Evolutionary conservation across 352 stramenopile genomes (phyloP).

Genomic region (Phytophthora constricta): DNA sequence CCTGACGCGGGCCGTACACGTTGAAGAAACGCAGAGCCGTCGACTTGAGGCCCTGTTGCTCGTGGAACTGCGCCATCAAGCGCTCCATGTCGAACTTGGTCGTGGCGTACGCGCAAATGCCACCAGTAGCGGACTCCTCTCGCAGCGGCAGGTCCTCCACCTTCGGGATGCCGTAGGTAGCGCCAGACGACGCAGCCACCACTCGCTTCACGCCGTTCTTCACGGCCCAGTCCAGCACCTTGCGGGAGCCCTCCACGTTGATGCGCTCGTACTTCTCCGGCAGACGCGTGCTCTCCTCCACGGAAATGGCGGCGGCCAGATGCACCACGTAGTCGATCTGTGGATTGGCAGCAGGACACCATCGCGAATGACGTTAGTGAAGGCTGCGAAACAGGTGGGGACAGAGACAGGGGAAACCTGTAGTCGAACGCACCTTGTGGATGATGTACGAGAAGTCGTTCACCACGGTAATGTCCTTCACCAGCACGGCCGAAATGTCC

Average conservation of each 20-base stretch:
- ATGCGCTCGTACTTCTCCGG: slow-evolving; percentile 86
- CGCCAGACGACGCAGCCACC: slow-evolving; percentile 75
- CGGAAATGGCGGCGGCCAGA: slow-evolving; percentile 79
- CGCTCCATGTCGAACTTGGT: slow-evolving; percentile 87
- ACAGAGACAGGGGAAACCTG: slow-evolving; percentile 24
- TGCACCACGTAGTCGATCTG: slow-evolving; percentile 85
- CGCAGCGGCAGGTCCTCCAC: slow-evolving; percentile 68
- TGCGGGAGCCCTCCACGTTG: slow-evolving; percentile 78
- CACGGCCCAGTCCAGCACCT: slow-evolving; percentile 78
- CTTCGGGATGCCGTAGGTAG: slow-evolving; percentile 71
- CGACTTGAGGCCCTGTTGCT: slow-evolving; percentile 67
- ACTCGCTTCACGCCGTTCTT: slow-evolving; percentile 80
- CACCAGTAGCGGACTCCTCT: slow-evolving; percentile 71
- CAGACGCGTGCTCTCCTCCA: slow-evolving; percentile 83
- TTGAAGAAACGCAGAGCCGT: slow-evolving; percentile 86
- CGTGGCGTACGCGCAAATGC: slow-evolving; percentile 80
- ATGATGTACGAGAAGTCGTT: slow-evolving; percentile 80
- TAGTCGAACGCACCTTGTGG: slow-evolving; percentile 58
- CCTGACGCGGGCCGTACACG: slow-evolving; percentile 81
- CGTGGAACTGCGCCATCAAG: slow-evolving; percentile 73
- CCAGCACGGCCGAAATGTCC: slow-evolving; percentile 63
- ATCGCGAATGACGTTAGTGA: slow-evolving; percentile 19
- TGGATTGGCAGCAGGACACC: slow-evolving; percentile 4
- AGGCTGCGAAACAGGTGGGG: slow-evolving; percentile 18
- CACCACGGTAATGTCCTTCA: slow-evolving; percentile 85